A percentile compares a stretch with the other conserved stretches of the same genome.
Evolutionary conservation across 371 early-diverging fungal species (phyloP).

Genomic region (Syncephalis plumigaleata): DNA sequence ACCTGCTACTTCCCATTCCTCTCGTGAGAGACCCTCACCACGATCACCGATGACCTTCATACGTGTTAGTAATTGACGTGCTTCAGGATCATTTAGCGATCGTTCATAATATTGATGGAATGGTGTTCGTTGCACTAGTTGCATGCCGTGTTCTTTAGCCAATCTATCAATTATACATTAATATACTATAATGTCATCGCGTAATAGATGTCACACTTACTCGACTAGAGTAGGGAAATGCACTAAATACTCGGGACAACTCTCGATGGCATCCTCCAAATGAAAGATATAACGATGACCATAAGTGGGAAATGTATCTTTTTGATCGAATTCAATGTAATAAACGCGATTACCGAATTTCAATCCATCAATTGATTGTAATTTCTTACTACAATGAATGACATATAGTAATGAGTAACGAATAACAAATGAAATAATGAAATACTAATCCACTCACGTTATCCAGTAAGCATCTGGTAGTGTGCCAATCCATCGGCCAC

Average conservation of each 20-base stretch:
- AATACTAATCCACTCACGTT: slow-evolving; percentile 43
- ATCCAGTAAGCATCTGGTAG: slow-evolving; percentile 89
- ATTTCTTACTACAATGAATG: slow-evolving; percentile 18
- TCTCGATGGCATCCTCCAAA: slow-evolving; percentile 90
- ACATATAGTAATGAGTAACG: background rate
- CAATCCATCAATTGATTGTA: slow-evolving; percentile 18
- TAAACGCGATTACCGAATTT: slow-evolving; percentile 81
- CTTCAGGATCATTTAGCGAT: slow-evolving; percentile 27
- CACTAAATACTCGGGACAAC: slow-evolving; percentile 95
- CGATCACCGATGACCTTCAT: slow-evolving; percentile 69
- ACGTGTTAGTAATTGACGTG: slow-evolving; percentile 34
- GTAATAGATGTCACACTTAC: slow-evolving; percentile 20
- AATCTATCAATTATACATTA: slow-evolving; percentile 21
- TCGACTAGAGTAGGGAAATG: slow-evolving; percentile 59
- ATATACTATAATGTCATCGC: background rate
- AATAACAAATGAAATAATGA: no score
- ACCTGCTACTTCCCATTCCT: slow-evolving; percentile 91
- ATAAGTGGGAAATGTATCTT: slow-evolving; percentile 37
- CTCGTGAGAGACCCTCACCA: slow-evolving; percentile 35
- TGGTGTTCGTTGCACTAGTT: slow-evolving; percentile 38
- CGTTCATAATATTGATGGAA: slow-evolving; percentile 71
- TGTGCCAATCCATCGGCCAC: slow-evolving; percentile 88
- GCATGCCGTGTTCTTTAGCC: slow-evolving; percentile 70
- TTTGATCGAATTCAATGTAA: slow-evolving; percentile 55
- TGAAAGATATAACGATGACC: slow-evolving; percentile 88